Base-by-base conservation (phyloP, 2,329 filamentous ascomycete genomes). In the Gnomoniopsis sp. region DNA sequence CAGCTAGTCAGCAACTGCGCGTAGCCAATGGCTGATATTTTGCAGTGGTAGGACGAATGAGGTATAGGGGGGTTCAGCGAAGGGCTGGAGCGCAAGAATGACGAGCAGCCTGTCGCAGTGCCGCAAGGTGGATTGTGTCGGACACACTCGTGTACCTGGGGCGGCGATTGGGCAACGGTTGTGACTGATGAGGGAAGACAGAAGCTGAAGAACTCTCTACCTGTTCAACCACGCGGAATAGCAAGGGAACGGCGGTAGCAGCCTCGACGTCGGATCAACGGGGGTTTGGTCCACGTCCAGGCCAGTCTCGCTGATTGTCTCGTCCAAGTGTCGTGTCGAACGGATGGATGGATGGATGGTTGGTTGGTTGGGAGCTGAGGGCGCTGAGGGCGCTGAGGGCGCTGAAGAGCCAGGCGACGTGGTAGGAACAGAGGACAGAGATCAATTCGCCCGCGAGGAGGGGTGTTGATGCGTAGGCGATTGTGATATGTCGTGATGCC, bases 171-270 rank as follows among this genome's bases (percentile, higher is more conserved):
- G 46, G 38, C 38, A 52, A 46, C 30, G 50, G 8, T 47, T 47
- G 44, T 47, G 19, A 51, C 26, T 44, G 34, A 36, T 34, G 53
- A 53, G 53, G 54, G 34, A 50, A 50, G 55, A 58, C 51, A 61
- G 58, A 55, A 49, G 60, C 30, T 60, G 60, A 55, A 57, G 60
- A 38, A 41, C 57, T 58, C 53, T 61, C 59, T 62, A 62, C 58
- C 61, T 61, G 61, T 58, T 62, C 61, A 56, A 55, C 61, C 61
- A 61, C 61, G 58, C 58, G 48, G 38, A 34, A 34, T 46, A 54
- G 55, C 61, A 61, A 50, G 53, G 57, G 53, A 59, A 62, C 49
- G 55, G 54, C 55, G 60, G 58, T 57, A 58, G 60, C 53, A 49
- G 53, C 58, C 50, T 54, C 50, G 55, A 56, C 58, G 55, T 58